Evolutionary conservation across 768 basidiomycete species (phyloP).

Genomic region (Melanogaster broomeanus): DNA sequence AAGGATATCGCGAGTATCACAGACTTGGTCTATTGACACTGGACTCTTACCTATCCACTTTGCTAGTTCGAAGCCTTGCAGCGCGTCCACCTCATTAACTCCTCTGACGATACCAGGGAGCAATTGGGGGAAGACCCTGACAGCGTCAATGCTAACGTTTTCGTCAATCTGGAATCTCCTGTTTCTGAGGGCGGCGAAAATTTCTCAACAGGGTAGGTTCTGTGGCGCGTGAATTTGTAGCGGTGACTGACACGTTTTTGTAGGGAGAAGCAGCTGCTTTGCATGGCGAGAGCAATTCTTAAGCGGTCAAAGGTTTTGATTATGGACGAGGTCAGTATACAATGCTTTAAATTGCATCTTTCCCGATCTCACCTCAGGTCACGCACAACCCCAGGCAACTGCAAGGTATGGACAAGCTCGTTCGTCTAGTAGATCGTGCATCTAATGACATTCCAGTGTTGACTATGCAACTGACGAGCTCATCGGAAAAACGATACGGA

Average conservation of each 20-base stretch:
- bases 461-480: conserved; percentile 85
- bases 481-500: conserved; percentile 72
- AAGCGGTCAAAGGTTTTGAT: too few relatives aligned
- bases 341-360: conserved; percentile 72
- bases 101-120: conserved; percentile 41
- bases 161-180: too few relatives aligned
- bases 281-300: too few relatives aligned
- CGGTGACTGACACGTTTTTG: too few relatives aligned
- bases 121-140: conserved; percentile 26
- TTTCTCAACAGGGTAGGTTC: too few relatives aligned
- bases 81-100: conserved; percentile 67
- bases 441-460: conserved; percentile 38
- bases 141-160: too few relatives aligned
- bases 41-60: background rate
- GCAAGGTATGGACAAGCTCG: conserved; percentile 70
- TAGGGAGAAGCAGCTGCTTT: too few relatives aligned
- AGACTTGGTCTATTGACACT: background rate
- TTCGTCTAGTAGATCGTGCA: conserved; percentile 41
- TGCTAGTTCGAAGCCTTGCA: conserved; percentile 70
- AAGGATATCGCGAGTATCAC: conserved; percentile 60
- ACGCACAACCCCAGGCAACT: conserved; percentile 36
- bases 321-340: conserved; percentile 56
- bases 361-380: too few relatives aligned
- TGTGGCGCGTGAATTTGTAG: too few relatives aligned
- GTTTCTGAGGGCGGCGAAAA: too few relatives aligned